Conservation (phyloP, 768 basidiomycete genomes). For the Mycena belliarum region DNA sequence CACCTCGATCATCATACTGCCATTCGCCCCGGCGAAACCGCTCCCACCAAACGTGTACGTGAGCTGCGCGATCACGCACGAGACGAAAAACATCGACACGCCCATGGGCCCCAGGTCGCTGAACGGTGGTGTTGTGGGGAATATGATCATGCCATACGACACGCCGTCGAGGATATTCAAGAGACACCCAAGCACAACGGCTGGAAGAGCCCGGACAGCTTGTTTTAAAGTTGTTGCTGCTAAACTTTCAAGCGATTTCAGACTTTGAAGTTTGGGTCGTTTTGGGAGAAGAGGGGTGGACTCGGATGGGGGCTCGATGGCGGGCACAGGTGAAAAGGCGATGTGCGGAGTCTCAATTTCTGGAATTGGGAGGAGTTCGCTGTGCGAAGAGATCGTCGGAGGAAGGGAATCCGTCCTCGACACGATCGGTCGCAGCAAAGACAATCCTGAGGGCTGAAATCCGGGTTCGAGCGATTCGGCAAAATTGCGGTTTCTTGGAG, state of each 20-base stretch:
- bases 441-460: slow-evolving; percentile 39
- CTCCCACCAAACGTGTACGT: slow-evolving; percentile 86
- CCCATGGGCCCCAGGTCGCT: slow-evolving; percentile 81
- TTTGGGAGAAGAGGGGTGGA: slow-evolving; percentile 21
- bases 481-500: slow-evolving; percentile 11
- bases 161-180: slow-evolving; percentile 94
- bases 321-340: slow-evolving; percentile 6
- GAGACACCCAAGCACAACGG: slow-evolving; percentile 80
- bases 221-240: slow-evolving; percentile 26
- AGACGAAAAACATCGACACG: slow-evolving; percentile 94
- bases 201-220: slow-evolving; percentile 62
- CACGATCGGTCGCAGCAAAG: slow-evolving; percentile 32
- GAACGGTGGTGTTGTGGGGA: slow-evolving; percentile 84
- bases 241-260: slow-evolving; percentile 14
- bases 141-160: slow-evolving; percentile 96
- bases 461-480: neutral
- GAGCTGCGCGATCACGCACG: slow-evolving; percentile 76
- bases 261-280: neutral
- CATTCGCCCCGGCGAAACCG: slow-evolving; percentile 87
- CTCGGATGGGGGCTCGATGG: slow-evolving; percentile 22
- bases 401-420: neutral
- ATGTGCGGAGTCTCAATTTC: neutral
- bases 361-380: slow-evolving; percentile 8
- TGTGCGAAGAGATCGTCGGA: slow-evolving; percentile 7
- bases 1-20: slow-evolving; percentile 98